Percentiles rank a stretch among this genome's conserved stretches.
Conservation (phyloP, 805 yeast species). For the Spathaspora arborariae region DNA sequence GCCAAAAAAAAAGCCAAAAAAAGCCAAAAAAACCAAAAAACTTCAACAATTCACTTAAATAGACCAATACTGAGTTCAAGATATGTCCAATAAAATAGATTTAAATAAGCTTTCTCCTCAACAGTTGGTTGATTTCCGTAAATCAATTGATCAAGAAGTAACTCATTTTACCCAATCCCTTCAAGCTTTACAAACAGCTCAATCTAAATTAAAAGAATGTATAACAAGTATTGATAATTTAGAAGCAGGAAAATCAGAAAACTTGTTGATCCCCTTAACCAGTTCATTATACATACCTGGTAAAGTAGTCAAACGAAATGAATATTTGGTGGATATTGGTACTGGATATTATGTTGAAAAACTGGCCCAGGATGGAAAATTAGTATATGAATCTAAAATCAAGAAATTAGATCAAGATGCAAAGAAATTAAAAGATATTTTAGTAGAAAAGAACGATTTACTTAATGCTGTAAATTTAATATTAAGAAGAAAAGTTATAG, state of each 20-base stretch:
- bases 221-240: conserved; percentile 61
- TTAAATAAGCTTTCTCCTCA: conserved; percentile 71
- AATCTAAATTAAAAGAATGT: conserved; percentile 78
- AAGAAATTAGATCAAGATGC: conserved; percentile 70
- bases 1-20: neutral
- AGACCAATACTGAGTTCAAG: neutral
- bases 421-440: conserved; percentile 66
- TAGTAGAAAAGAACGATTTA: conserved; percentile 67
- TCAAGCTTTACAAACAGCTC: conserved; percentile 80
- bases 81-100: conserved; percentile 41
- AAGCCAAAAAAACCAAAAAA: neutral
- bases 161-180: conserved; percentile 82
- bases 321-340: conserved; percentile 88
- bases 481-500: conserved; percentile 49
- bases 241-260: conserved; percentile 36
- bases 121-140: conserved; percentile 79
- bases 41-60: neutral
- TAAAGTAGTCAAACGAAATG: conserved; percentile 55
- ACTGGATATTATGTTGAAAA: conserved; percentile 95
- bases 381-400: conserved; percentile 71
- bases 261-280: conserved; percentile 81
- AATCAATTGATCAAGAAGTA: conserved; percentile 78
- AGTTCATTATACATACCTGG: conserved; percentile 91
- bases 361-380: conserved; percentile 56
- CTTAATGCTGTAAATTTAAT: conserved; percentile 59